Evolutionary conservation across 805 yeast genomes (phyloP).

Genomic region (Saturnispora zaruensis): DNA sequence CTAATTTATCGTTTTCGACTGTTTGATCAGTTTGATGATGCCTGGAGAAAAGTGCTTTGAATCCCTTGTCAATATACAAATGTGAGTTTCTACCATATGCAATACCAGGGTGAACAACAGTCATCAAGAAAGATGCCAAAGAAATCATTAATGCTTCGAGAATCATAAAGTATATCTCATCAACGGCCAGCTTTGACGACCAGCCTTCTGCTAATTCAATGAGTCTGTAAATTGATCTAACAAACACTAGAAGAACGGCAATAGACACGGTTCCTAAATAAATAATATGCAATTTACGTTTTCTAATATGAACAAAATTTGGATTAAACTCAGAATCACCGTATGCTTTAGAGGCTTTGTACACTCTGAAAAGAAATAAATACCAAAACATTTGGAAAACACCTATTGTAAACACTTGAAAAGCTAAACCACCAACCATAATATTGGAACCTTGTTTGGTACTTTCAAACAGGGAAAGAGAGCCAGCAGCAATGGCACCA

Average conservation of each 20-base stretch:
- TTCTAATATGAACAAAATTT: constrained; percentile 30
- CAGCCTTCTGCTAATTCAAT: constrained; percentile 69
- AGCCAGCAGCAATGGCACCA: constrained; percentile 60
- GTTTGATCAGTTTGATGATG: not conserved
- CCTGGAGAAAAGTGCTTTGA: constrained; percentile 7
- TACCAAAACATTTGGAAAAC: constrained; percentile 45
- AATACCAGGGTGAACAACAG: constrained; percentile 57
- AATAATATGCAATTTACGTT: constrained; percentile 29
- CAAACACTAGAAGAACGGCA: constrained; percentile 46
- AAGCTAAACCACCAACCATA: constrained; percentile 71
- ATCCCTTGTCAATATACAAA: constrained; percentile 16
- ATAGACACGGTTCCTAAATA: constrained; percentile 39
- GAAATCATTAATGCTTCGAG: constrained; percentile 58
- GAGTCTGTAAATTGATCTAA: constrained; percentile 66
- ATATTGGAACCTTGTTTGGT: constrained; percentile 47
- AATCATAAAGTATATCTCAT: constrained; percentile 50
- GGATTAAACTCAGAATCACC: constrained; percentile 32
- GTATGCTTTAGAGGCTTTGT: constrained; percentile 17
- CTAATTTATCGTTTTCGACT: not conserved
- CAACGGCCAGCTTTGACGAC: constrained; percentile 53
- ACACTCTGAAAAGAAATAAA: constrained; percentile 37
- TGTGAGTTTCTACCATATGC: constrained; percentile 33
- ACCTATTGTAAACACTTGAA: constrained; percentile 66
- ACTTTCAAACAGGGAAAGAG: constrained; percentile 26
- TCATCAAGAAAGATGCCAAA: constrained; percentile 37